Evolutionary conservation across 148 eudicot genomes (phyloP).

Genomic region (Rhododendron mucronatum): DNA sequence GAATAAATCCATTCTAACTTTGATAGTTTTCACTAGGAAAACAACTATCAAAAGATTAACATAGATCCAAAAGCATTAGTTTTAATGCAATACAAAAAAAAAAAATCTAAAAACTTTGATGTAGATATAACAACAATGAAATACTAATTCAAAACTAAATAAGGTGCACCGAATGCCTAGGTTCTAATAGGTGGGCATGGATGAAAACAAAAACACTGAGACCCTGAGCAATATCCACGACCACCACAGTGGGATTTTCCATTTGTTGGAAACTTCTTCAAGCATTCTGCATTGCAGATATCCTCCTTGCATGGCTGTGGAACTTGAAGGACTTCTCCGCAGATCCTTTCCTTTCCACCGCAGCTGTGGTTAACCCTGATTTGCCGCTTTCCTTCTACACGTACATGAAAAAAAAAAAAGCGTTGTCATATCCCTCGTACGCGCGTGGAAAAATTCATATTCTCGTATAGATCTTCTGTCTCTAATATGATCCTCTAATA

Average conservation of each 20-base stretch:
- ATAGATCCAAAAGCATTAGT: too few relatives aligned
- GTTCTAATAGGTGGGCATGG: not conserved
- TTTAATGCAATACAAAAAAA: too few relatives aligned
- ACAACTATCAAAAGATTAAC: too few relatives aligned
- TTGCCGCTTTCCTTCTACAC: not conserved
- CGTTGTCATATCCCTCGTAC: too few relatives aligned
- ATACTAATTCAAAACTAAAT: too few relatives aligned
- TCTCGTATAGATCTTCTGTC: too few relatives aligned
- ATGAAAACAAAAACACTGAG: too few relatives aligned
- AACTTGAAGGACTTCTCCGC: not conserved
- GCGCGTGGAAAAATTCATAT: too few relatives aligned
- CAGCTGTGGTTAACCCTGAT: not conserved
- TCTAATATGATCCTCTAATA: too few relatives aligned
- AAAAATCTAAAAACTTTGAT: too few relatives aligned
- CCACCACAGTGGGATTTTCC: not conserved
- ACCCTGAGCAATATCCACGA: not conserved
- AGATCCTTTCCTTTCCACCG: not conserved
- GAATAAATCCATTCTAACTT: not conserved
- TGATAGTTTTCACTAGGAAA: too few relatives aligned
- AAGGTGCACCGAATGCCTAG: not conserved
- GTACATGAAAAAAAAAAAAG: not conserved
- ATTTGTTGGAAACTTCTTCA: not conserved
- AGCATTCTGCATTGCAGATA: not conserved
- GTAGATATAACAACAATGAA: too few relatives aligned
- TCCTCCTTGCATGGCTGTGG: not conserved